Base-by-base conservation (phyloP, 805 yeast genomes). In the Starmerella ratchasimensis region DNA sequence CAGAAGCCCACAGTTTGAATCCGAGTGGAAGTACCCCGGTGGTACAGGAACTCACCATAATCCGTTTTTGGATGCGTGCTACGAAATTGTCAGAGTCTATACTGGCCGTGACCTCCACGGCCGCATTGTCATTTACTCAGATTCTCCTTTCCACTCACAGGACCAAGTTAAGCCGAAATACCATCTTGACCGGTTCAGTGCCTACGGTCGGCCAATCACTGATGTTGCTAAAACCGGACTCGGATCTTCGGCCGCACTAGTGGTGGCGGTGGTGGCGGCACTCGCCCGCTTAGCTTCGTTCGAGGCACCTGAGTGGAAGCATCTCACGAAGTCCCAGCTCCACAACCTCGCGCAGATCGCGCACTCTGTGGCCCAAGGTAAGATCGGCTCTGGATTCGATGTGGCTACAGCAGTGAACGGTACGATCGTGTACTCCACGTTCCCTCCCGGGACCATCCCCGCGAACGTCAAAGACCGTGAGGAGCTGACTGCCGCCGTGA, bases 301-400 rank as follows among this genome's bases (percentile, higher is more conserved):
- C n/a, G 13, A 28, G 2, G 18, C 18, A 4, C 15, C 13, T 5
- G 28, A 30, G 3, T 26, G 22, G 9, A 11, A 13, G 13, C 27
- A 22, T 6, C 20, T 36, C 15, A 13, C 22, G 26, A 46, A 63
- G 20, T 46, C 49, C 4, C 43, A 56, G n/a, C 64, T 88, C 25
- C 97, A 90, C 56, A 88, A 83, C 50, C 58, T 83, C 20, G 72
- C 95, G 0, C 98, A 90, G 56, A 64, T 81, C 7, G 78, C 94
- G 0, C 98, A 90, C 57, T 86, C 95, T 56, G 68, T 72, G 40
- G 97, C 98, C 3, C 98, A 90, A 57, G 81, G 82, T 23, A 90
- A 90, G 57, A 76, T 90, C 19, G 98, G 98, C 0, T 83, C 95
- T 3, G 98, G 98, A 0, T 90, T 90, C 58, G 98, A 90, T 55